Base-by-base conservation (phyloP, 192 early-diverging fungal genomes). In the Phycomyces nitens region DNA sequence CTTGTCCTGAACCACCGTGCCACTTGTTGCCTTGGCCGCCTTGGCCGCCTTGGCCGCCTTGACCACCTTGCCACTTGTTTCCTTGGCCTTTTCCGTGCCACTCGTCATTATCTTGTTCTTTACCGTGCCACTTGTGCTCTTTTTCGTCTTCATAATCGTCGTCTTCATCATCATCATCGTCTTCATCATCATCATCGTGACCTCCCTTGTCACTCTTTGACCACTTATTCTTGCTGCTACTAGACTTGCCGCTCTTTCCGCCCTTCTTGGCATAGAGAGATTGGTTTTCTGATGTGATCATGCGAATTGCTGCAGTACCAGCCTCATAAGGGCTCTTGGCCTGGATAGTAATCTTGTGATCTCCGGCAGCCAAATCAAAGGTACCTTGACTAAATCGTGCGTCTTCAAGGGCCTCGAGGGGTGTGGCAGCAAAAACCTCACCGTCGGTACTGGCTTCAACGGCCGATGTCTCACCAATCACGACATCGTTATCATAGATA, bases 331-430 rank as follows among this genome's bases (percentile, higher is more conserved):
- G 65, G 24, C 65, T 56, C 9, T 27, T 38, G 22, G 71, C 71
- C 20, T 56, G 41, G 51, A 73, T 68, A 53, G 60, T 64, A 50
- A 73, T 73, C 22, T 68, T 67, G 61, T 73, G 71, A 11, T 29
- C 24, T 54, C 71, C 71, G 10, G 50, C 29, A 39, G 60, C 65
- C 29, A 73, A 52, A 21, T 55, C 21, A 43, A 73, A 73, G 15
- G 50, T 41, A 55, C 65, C 71, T 27, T 68, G 61, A 38, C 71
- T 73, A 56, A 73, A 73, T 9, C 56, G 38, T 15, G 51, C 50
- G 53, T 68, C 65, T 12, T 49, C 7, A 12, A 73, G 54, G 26
- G 71, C 71, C 18, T 67, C 71, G 47, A 67, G 55, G 53, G 71
- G 71, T 20, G 71, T 67, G 26, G 39, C 55, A 54, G 71, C 71